These are phyloP conservation scores for Eragrostis tef DNA, from an alignment of 202 grass and related monocot genomes.

Conservation along the genomic window DNA sequence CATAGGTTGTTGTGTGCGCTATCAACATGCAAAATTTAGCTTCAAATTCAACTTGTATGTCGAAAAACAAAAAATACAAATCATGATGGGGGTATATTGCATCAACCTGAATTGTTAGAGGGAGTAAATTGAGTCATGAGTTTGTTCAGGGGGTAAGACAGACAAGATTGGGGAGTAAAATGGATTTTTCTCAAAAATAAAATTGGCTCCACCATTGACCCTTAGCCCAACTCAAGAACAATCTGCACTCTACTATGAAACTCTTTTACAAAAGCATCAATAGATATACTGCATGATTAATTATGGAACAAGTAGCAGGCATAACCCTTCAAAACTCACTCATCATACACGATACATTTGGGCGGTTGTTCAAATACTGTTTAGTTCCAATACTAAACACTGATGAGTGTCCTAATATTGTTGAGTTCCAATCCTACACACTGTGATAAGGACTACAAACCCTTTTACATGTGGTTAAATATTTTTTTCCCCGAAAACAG, in stretches of 20 bases:
- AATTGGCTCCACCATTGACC: neutral
- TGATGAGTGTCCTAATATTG: neutral
- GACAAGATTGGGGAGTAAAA: too few species aligned
- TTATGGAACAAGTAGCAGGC: neutral
- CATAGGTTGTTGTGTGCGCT: too few species aligned
- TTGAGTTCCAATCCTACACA: conserved; percentile 3
- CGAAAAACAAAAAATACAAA: too few species aligned
- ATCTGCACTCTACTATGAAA: neutral
- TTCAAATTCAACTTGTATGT: too few species aligned
- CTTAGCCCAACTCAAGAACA: neutral
- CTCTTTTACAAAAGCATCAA: neutral
- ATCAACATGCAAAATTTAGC: too few species aligned
- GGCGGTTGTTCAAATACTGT: neutral
- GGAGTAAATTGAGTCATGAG: too few species aligned
- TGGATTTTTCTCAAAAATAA: too few species aligned
- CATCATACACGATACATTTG: conserved; percentile 13
- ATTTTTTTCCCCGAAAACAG: too few species aligned
- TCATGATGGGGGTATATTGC: too few species aligned
- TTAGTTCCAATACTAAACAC: conserved; percentile 6
- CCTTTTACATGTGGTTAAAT: neutral
- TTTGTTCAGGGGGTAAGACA: too few species aligned
- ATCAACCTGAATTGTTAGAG: too few species aligned
- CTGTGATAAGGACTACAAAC: neutral
- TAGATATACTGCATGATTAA: neutral
- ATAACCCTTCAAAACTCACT: conserved; percentile 7